Percentiles rank a stretch among this genome's conserved stretches.
Conservation (phyloP, 805 yeast genomes). For the Candida xiaguanensis region DNA sequence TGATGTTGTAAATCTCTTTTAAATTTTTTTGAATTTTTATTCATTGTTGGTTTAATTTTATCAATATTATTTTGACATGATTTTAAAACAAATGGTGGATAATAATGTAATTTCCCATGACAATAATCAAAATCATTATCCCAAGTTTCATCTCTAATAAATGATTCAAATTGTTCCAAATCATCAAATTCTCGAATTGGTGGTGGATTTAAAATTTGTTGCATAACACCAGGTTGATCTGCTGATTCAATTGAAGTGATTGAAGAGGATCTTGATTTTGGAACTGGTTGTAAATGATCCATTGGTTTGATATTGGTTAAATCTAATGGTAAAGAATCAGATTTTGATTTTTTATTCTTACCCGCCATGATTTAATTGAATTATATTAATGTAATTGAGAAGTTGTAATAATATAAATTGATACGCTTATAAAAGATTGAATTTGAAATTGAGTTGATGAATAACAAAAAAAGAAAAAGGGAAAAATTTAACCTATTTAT, state of each 20-base stretch:
- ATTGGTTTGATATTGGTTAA: conserved; percentile 36
- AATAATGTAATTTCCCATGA: conserved; percentile 62
- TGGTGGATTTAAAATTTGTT: conserved; percentile 34
- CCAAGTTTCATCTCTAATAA: conserved; percentile 67
- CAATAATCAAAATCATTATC: conserved; percentile 70
- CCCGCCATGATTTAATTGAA: conserved; percentile 11
- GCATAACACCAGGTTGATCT: conserved; percentile 21
- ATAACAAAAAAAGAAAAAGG: background rate
- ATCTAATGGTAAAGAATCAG: conserved; percentile 25
- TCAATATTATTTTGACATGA: conserved; percentile 68
- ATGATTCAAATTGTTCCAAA: conserved; percentile 57
- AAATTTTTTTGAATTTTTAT: conserved; percentile 67
- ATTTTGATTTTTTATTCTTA: conserved; percentile 24
- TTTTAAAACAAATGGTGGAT: conserved; percentile 70
- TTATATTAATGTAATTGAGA: background rate
- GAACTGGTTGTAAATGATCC: conserved; percentile 35
- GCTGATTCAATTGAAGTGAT: conserved; percentile 37
- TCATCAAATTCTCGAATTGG: conserved; percentile 55
- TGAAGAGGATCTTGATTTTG: conserved; percentile 36
- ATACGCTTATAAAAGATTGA: too few species aligned
- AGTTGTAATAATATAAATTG: too few species aligned
- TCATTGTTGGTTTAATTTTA: conserved; percentile 67
- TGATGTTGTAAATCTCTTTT: conserved; percentile 75
- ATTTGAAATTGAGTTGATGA: too few species aligned
- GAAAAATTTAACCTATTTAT: too few species aligned